phyloP scores from a whole-genome alignment of 306 rosid genomes.

The Malus asiatica region DNA sequence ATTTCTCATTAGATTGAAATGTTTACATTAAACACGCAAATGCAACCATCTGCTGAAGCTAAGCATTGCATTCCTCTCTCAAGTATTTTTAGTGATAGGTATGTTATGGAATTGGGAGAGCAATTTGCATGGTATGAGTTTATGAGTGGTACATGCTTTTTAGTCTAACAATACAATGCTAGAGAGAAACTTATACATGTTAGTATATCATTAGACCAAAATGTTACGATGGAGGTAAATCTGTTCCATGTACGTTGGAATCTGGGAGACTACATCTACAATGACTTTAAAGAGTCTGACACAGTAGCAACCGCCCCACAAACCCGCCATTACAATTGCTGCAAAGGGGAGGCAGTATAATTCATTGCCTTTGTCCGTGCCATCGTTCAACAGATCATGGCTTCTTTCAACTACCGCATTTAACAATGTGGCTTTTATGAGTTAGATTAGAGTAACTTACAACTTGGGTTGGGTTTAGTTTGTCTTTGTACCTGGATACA shows the following conservation, averaged over 20 bases:
- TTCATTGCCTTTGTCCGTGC: background rate
- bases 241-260: too few species aligned
- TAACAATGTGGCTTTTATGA: too few species aligned
- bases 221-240: rapidly evolving
- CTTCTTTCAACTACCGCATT: background rate
- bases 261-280: background rate
- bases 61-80: background rate
- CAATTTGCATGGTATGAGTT: too few species aligned
- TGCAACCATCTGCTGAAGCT: background rate
- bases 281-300: background rate
- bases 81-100: background rate
- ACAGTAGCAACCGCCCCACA: background rate
- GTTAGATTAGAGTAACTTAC: background rate
- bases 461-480: background rate
- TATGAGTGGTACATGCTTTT: background rate
- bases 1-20: background rate
- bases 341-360: background rate
- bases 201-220: too few species aligned
- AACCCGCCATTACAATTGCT: background rate
- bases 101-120: background rate
- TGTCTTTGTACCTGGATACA: too few species aligned
- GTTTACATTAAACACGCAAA: background rate
- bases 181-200: too few species aligned
- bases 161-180: background rate
- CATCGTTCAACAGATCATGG: background rate